Evolutionary conservation across 768 basidiomycete species (phyloP).

Genomic region (Tricholoma terreum): DNA sequence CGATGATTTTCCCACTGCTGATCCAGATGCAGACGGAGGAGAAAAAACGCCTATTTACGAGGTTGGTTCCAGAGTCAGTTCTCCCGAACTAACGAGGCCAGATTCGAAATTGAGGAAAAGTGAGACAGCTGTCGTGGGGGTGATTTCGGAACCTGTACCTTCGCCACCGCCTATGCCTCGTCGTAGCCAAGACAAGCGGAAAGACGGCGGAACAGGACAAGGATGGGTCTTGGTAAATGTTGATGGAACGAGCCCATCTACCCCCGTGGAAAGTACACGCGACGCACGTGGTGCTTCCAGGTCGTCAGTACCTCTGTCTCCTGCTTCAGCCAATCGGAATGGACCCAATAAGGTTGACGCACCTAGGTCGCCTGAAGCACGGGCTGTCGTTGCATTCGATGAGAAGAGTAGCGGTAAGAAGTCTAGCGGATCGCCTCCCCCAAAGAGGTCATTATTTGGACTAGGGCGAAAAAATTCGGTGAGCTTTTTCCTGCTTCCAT

Average conservation of each 20-base stretch:
- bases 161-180: slow-evolving; percentile 16
- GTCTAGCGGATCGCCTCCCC: slow-evolving; percentile 15
- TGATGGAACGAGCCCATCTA: slow-evolving; percentile 32
- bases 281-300: background rate
- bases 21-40: slow-evolving; percentile 22
- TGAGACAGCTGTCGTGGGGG: slow-evolving; percentile 57
- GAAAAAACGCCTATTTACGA: slow-evolving; percentile 41
- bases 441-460: slow-evolving; percentile 35
- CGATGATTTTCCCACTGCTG: slow-evolving; percentile 12
- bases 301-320: background rate
- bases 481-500: slow-evolving; percentile 17
- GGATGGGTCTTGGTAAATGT: slow-evolving; percentile 71
- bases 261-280: background rate
- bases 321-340: background rate
- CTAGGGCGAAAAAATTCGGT: slow-evolving; percentile 37
- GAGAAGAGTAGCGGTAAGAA: slow-evolving; percentile 49
- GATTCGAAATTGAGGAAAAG: slow-evolving; percentile 51
- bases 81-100: slow-evolving; percentile 50
- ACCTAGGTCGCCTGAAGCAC: slow-evolving; percentile 48
- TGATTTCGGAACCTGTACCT: slow-evolving; percentile 37
- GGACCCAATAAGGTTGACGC: background rate
- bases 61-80: slow-evolving; percentile 47
- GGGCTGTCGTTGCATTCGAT: slow-evolving; percentile 61
- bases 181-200: background rate
- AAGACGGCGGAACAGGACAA: slow-evolving; percentile 37